Percentiles rank a stretch among this genome's conserved stretches.
Evolutionary conservation across 1,284 basidiomycete genomes (phyloP).

Genomic region (Neotropicomus parvogracilis): DNA sequence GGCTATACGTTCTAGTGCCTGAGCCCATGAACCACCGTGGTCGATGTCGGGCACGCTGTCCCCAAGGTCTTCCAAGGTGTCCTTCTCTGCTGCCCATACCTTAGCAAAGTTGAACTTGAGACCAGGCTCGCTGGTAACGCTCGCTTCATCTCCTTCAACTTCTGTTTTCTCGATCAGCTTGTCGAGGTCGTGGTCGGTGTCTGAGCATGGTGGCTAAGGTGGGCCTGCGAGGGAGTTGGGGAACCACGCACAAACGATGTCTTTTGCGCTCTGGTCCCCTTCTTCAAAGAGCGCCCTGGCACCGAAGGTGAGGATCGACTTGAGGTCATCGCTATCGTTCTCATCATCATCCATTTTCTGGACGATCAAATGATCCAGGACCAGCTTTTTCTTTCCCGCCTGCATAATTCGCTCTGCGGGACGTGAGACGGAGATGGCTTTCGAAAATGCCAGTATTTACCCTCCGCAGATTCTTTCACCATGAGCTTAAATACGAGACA

Average conservation of each 20-base stretch:
- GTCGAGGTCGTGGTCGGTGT: conserved; percentile 76
- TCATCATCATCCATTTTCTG: conserved; percentile 88
- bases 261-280: conserved; percentile 46
- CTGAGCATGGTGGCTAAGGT: conserved; percentile 52
- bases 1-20: conserved; percentile 63
- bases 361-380: conserved; percentile 88
- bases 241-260: conserved; percentile 64
- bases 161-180: conserved; percentile 83
- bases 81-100: conserved; percentile 80
- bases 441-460: conserved; percentile 36
- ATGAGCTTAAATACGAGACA: conserved; percentile 90
- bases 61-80: conserved; percentile 61
- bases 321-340: conserved; percentile 66
- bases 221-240: conserved; percentile 43
- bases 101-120: conserved; percentile 80
- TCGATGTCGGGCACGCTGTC: conserved; percentile 46
- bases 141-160: conserved; percentile 59
- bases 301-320: conserved; percentile 80
- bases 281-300: conserved; percentile 77
- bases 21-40: conserved; percentile 74
- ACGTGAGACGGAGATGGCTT: conserved; percentile 5
- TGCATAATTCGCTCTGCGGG: conserved; percentile 78
- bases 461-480: conserved; percentile 87
- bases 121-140: conserved; percentile 42
- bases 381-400: conserved; percentile 86